Percentiles rank a stretch among this genome's conserved stretches.
These are phyloP conservation scores for Lippia alba DNA, from an alignment of 305 asterid species.

Conservation along the genomic window DNA sequence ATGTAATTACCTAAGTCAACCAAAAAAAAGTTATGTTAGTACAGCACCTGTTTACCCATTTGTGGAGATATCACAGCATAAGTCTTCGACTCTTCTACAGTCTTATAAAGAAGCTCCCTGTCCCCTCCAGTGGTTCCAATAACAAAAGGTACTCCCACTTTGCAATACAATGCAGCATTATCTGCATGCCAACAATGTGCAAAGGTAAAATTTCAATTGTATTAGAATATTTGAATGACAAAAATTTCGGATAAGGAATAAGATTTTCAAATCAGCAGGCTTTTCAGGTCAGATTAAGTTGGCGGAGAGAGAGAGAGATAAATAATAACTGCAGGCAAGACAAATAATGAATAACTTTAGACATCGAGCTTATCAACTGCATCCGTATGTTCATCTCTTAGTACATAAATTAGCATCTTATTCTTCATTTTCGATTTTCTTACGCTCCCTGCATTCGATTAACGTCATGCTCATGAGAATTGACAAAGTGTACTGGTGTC, in stretches of 20 bases:
- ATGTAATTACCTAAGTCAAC: not conserved
- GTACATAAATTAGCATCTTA: not conserved
- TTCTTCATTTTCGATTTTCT: not conserved
- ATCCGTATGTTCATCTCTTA: not conserved
- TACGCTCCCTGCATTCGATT: no score
- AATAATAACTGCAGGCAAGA: not conserved
- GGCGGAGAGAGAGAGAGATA: not conserved
- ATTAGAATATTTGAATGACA: not conserved
- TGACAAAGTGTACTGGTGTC: no score
- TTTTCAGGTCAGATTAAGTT: not conserved
- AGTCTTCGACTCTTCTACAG: slow-evolving; percentile 68
- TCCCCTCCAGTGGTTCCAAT: slow-evolving; percentile 99
- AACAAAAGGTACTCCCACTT: slow-evolving; percentile 96
- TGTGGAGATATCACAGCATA: slow-evolving; percentile 98
- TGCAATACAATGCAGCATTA: slow-evolving; percentile 84
- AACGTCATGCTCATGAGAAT: not conserved
- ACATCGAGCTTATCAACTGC: not conserved
- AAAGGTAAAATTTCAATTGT: slow-evolving; percentile 13
- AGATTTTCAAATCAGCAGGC: slow-evolving; percentile 1
- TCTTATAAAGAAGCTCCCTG: slow-evolving; percentile 78
- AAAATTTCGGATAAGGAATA: slow-evolving; percentile 1
- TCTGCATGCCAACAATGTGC: slow-evolving; percentile 46
- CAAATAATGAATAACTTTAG: not conserved
- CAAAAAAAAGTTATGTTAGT: slow-evolving; percentile 2
- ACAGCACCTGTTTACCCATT: slow-evolving; percentile 96